A percentile compares a stretch with the other conserved stretches of the same genome.
Evolutionary conservation across 768 basidiomycete species (phyloP).

Genomic region (Leccinum pellstonianum): DNA sequence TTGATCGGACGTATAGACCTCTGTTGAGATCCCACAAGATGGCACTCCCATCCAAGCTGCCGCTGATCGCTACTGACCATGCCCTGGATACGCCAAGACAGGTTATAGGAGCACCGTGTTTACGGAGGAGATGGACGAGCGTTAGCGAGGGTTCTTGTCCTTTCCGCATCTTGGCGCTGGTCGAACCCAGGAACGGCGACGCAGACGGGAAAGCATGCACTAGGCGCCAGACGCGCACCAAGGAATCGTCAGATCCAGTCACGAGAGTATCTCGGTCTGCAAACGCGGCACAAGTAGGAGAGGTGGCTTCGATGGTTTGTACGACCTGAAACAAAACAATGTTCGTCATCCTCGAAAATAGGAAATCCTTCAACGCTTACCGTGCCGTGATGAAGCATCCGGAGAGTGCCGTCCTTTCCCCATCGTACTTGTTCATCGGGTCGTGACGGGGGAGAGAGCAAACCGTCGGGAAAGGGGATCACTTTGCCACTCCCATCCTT

Average conservation of each 20-base stretch:
- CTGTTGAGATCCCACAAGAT: constrained; percentile 90
- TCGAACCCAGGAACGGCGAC: constrained; percentile 24
- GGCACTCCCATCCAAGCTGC: constrained; percentile 82
- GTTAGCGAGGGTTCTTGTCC: constrained; percentile 32
- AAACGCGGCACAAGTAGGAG: constrained; percentile 73
- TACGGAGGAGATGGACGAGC: constrained; percentile 75
- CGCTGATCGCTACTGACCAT: constrained; percentile 84
- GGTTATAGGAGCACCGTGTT: constrained; percentile 67
- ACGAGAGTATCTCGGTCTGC: constrained; percentile 71
- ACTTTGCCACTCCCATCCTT: constrained; percentile 48
- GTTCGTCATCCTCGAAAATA: background rate
- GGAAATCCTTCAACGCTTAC: constrained; percentile 33
- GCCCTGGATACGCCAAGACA: constrained; percentile 71
- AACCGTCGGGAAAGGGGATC: constrained; percentile 59
- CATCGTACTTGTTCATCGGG: constrained; percentile 74
- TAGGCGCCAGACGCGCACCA: constrained; percentile 81
- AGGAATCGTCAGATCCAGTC: constrained; percentile 78
- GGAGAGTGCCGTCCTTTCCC: constrained; percentile 56
- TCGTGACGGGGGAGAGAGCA: constrained; percentile 55
- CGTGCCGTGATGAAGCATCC: constrained; percentile 61
- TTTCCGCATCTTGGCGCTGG: constrained; percentile 15
- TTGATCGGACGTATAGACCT: constrained; percentile 75
- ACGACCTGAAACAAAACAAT: constrained; percentile 46
- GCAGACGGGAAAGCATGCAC: constrained; percentile 30
- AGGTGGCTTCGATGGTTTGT: constrained; percentile 74